Evolutionary conservation across 106 monocot genomes (phyloP).

Genomic region (Dendrobium catenatum): DNA sequence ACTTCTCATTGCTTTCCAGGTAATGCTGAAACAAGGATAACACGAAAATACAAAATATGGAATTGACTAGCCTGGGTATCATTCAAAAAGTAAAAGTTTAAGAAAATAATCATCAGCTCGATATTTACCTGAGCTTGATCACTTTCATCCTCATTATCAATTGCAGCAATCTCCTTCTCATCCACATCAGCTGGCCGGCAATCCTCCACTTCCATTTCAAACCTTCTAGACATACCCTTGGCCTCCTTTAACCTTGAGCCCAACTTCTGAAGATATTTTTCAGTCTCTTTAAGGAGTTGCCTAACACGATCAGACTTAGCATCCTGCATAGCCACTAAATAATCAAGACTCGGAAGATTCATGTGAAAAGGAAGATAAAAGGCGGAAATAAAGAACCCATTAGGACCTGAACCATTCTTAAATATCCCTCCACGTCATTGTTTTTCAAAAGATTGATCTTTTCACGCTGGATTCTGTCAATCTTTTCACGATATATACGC

Average conservation of each 20-base stretch:
- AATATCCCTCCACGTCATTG: constrained; percentile 99
- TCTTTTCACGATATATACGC: constrained; percentile 81
- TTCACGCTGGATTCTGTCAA: constrained; percentile 96
- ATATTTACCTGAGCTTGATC: constrained; percentile 75
- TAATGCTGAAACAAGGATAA: constrained; percentile 71
- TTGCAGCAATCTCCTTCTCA: constrained; percentile 48
- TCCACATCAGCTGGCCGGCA: constrained; percentile 29
- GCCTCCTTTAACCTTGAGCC: constrained; percentile 80
- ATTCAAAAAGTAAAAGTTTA: not conserved
- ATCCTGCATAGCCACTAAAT: constrained; percentile 48
- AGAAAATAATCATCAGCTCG: not conserved
- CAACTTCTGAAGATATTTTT: constrained; percentile 94
- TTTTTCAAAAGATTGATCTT: constrained; percentile 97
- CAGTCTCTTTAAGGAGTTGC: constrained; percentile 96
- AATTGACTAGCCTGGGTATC: not conserved
- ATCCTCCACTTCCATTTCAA: constrained; percentile 70
- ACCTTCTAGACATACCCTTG: constrained; percentile 50
- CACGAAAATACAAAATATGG: not conserved
- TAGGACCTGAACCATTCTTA: constrained; percentile 94
- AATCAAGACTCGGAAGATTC: constrained; percentile 6
- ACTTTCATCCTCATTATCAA: constrained; percentile 82
- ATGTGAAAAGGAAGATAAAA: not conserved
- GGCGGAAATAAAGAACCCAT: constrained; percentile 2
- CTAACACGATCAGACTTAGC: constrained; percentile 98
- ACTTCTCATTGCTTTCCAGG: constrained; percentile 97